Base-by-base conservation (phyloP, 371 early-diverging fungal genomes). In the Enterocytospora artemiae region DNA sequence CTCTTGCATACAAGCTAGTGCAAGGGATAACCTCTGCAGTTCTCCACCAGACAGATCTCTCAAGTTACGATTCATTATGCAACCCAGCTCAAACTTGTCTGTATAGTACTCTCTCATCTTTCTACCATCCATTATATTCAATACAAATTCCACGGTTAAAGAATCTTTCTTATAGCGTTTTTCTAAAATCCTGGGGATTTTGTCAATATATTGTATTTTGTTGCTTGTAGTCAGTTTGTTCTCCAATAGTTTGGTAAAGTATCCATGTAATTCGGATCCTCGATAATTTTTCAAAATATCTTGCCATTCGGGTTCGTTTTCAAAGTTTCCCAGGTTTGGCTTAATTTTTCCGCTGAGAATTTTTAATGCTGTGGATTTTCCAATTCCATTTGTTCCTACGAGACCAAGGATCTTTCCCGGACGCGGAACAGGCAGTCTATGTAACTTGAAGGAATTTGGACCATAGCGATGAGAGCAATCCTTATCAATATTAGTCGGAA, bases 351-450 rank as follows among this genome's bases (percentile, higher is more conserved):
- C 94, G 28, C 89, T 85, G 51, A 97, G 83, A 64, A 97, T 89
- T 82, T 91, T 91, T 68, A 97, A 82, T 9, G 98, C 96, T 2
- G 96, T 96, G 46, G 87, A 87, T 80, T 86, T 84, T 54, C 96
- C 96, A 52, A 93, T 95, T 84, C 96, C 96, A 86, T 96, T 96
- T 27, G 93, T 91, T 55, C 97, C 98, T 31, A 97, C 96, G 51
- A 97, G 82, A 58, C 96, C 98, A 24, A 96, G 82, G 20, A 97
- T 95, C 76, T 92, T 91, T 2, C 94, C 95, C 52, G 90, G 89
- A 62, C 91, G 83, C 57, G 96, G 96, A 25, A 89, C 85, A 30
- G 98, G 98, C 58, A 97, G 82, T 72, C 95, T 83, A 81, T 97
- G 98, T 59, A 97, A 83, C 84, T 97, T 97, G 84, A 97, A 97